Evolutionary conservation across 305 asterid genomes (phyloP).

Genomic region (Salvia sclarea): DNA sequence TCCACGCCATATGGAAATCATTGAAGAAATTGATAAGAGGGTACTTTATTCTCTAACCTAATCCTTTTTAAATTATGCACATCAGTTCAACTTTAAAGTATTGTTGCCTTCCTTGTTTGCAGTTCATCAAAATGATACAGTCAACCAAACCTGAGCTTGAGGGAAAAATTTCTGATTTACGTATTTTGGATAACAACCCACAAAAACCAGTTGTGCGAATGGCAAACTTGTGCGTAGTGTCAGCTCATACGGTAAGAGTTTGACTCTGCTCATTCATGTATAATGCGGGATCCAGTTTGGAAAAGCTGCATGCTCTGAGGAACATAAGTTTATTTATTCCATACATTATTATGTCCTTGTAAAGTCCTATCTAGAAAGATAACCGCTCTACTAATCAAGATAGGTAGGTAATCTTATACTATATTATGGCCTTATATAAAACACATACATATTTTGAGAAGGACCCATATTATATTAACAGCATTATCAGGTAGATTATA

Average conservation of each 20-base stretch:
- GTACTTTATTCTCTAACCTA: slow-evolving; percentile 41
- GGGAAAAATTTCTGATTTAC: slow-evolving; percentile 63
- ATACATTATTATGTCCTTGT: background rate
- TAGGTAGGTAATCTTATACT: too few relatives aligned
- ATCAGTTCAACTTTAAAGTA: slow-evolving; percentile 21
- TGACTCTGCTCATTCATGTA: slow-evolving; percentile 20
- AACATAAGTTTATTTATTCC: slow-evolving; percentile 1
- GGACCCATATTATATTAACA: background rate
- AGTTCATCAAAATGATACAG: slow-evolving; percentile 71
- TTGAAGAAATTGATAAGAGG: slow-evolving; percentile 94
- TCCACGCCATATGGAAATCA: slow-evolving; percentile 99
- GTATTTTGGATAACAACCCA: slow-evolving; percentile 82
- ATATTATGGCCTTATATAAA: too few relatives aligned
- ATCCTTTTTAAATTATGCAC: background rate
- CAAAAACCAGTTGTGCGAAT: slow-evolving; percentile 92
- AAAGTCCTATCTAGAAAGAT: background rate
- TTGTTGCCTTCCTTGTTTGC: slow-evolving; percentile 40
- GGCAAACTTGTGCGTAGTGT: slow-evolving; percentile 98
- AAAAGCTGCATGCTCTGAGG: slow-evolving; percentile 13
- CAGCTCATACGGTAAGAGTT: slow-evolving; percentile 85
- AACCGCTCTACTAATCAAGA: background rate
- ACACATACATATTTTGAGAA: background rate
- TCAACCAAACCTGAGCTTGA: slow-evolving; percentile 82
- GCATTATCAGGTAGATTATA: slow-evolving; percentile 7
- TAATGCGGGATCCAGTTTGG: slow-evolving; percentile 9